Conservation (phyloP, 495 filamentous ascomycete genomes). For the Poronia punctata region DNA sequence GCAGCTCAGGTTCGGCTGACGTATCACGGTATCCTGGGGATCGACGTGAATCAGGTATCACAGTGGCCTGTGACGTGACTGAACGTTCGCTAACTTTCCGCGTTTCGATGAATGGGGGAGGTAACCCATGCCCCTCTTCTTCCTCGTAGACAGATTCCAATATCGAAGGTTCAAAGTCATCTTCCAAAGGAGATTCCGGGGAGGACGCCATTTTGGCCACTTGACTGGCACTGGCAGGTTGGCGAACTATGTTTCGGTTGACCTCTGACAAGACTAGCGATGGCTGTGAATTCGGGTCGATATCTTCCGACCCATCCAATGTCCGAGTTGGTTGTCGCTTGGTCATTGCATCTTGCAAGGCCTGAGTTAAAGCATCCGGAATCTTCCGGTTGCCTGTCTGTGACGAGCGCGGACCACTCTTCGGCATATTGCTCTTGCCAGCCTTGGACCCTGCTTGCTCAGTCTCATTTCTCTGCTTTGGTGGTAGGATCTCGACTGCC, state of each 20-base stretch:
- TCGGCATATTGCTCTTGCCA: slow-evolving; percentile 2
- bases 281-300: not conserved
- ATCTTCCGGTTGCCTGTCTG: not conserved
- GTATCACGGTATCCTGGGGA: no score
- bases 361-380: not conserved
- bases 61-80: slow-evolving; percentile 32
- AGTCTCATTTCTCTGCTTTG: slow-evolving; percentile 6
- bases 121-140: slow-evolving; percentile 25
- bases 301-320: slow-evolving; percentile 10
- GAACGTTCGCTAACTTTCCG: slow-evolving; percentile 31
- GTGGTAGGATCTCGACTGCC: slow-evolving; percentile 9
- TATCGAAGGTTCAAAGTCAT: slow-evolving; percentile 40
- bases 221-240: slow-evolving; percentile 11
- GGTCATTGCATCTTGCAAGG: not conserved
- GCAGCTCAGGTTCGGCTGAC: slow-evolving; percentile 30
- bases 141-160: slow-evolving; percentile 23
- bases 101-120: slow-evolving; percentile 17
- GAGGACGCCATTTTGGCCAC: slow-evolving; percentile 3
- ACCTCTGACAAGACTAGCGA: slow-evolving; percentile 15
- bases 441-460: not conserved
- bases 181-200: slow-evolving; percentile 13
- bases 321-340: slow-evolving; percentile 5
- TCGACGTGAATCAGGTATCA: slow-evolving; percentile 31
- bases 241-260: slow-evolving; percentile 17
- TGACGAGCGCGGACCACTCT: not conserved